Evolutionary conservation across 2,329 filamentous ascomycete species (phyloP), one percentile per base, ranked within the genome.

Genomic region (Fusarium sp.): DNA sequence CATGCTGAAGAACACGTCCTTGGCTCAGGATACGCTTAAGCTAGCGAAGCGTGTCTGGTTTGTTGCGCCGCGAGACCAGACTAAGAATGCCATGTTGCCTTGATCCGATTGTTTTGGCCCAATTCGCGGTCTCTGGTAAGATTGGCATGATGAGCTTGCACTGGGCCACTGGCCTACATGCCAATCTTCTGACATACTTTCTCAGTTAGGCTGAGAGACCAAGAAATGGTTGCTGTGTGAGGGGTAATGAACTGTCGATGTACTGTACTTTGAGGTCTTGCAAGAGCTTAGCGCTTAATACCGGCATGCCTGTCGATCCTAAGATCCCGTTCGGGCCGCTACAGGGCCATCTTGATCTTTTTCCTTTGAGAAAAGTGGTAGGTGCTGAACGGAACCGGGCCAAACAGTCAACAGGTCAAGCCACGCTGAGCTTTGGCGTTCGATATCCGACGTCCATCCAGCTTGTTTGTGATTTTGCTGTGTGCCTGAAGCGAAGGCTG

Each of bases 241-340:
- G 30, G 25, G 45, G 47, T 50, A 37, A 25, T 50, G 23, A 37
- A 23, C 16, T 42, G 34, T 53, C 20, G 21, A 45, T 48, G 58
- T 54, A 43, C 34, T 55, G 34, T 55, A 23, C 55, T 25, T 40
- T 16, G 21, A 42, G 55, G 48, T 59, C 55, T 61, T 55, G 50
- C 13, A 25, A 42, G 49, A 63, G 50, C 48, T 59, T 72, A 74
- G 73, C 65, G 69, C 67, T 75, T 56, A 45, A 45, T 63, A 61
- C 55, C 49, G 65, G 72, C 60, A 68, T 66, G 68, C 59, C 53
- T 54, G 67, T 65, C 62, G 73, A 75, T 73, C 73, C 70, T n/a
- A 63, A 59, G 66, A 72, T 74, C 73, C 71, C 71, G 73, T 60
- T 58, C 69, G 69, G 73, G 60, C 73, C 73, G 69, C 62, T 50